Conservation (phyloP, 2,329 filamentous ascomycete genomes). For the Pseudopyrenochaeta lycopersici region DNA sequence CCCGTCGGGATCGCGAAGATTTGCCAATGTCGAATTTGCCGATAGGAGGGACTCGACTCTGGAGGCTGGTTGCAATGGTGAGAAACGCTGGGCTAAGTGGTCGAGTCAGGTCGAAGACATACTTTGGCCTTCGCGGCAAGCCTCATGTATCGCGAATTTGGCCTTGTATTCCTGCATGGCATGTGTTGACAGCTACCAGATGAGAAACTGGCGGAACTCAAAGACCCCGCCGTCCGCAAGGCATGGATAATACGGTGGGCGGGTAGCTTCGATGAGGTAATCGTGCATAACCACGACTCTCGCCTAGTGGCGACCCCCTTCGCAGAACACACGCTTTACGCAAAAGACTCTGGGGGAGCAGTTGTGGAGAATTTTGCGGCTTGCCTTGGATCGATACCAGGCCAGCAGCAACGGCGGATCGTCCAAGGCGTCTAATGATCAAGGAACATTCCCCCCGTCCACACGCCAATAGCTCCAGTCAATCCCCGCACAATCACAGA, state of each 20-base stretch:
- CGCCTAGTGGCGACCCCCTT: background rate
- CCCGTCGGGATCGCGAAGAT: slow-evolving; percentile 81
- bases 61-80: slow-evolving; percentile 68
- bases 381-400: background rate
- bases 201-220: background rate
- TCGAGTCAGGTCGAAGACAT: slow-evolving; percentile 39
- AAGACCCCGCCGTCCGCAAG: no score
- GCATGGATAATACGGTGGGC: no score
- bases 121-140: slow-evolving; percentile 86
- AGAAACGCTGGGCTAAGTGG: slow-evolving; percentile 54
- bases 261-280: background rate
- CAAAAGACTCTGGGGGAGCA: background rate
- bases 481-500: background rate
- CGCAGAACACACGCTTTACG: background rate
- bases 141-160: slow-evolving; percentile 86
- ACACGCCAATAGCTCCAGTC: background rate
- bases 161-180: slow-evolving; percentile 51
- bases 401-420: background rate
- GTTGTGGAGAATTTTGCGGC: background rate
- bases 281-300: background rate
- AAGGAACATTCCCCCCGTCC: background rate
- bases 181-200: background rate
- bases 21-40: slow-evolving; percentile 80
- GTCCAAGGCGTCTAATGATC: background rate
- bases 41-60: slow-evolving; percentile 78